Evolutionary conservation across 2,329 filamentous ascomycete genomes (phyloP).

Genomic region (Xylariaceae sp.): DNA sequence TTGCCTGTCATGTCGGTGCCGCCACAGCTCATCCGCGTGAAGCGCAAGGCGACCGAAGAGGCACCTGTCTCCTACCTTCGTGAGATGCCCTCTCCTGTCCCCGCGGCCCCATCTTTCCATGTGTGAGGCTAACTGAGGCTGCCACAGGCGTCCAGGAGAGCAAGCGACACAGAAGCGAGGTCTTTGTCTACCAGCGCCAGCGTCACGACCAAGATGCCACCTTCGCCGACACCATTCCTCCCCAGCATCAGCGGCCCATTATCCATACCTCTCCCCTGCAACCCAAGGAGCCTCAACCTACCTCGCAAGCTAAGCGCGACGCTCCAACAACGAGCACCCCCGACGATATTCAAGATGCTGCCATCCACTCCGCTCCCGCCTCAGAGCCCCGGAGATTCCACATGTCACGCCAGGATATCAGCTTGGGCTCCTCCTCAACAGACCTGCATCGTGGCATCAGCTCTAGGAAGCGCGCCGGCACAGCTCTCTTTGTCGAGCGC

Average conservation of each 20-base stretch:
- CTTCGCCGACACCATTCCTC: constrained; percentile 24
- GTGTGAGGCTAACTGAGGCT: constrained; percentile 3
- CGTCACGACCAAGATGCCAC: constrained; percentile 41
- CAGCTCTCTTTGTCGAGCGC: constrained; percentile 57
- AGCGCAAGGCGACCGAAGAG: constrained; percentile 57
- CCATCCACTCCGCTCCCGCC: constrained; percentile 6
- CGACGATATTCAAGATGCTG: not conserved
- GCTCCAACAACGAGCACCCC: constrained; percentile 5
- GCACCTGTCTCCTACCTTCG: constrained; percentile 55
- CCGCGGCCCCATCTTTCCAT: not conserved
- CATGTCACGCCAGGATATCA: constrained; percentile 48
- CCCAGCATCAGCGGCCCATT: constrained; percentile 35
- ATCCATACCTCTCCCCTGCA: constrained; percentile 45
- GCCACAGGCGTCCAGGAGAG: constrained; percentile 49
- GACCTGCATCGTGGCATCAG: constrained; percentile 29
- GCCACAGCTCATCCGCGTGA: constrained; percentile 58
- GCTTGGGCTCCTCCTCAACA: constrained; percentile 26
- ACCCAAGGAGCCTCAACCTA: constrained; percentile 22
- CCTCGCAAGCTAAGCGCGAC: constrained; percentile 31
- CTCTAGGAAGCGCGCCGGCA: constrained; percentile 43
- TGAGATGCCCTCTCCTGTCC: constrained; percentile 33
- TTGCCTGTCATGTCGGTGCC: constrained; percentile 50
- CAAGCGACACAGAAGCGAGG: constrained; percentile 52
- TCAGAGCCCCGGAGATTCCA: constrained; percentile 53
- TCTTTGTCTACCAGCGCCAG: constrained; percentile 57